Percentiles rank a stretch among this genome's conserved stretches.
These are phyloP conservation scores for Umbelopsis isabellina DNA, from an alignment of 192 early-diverging fungal genomes.

Conservation along the genomic window DNA sequence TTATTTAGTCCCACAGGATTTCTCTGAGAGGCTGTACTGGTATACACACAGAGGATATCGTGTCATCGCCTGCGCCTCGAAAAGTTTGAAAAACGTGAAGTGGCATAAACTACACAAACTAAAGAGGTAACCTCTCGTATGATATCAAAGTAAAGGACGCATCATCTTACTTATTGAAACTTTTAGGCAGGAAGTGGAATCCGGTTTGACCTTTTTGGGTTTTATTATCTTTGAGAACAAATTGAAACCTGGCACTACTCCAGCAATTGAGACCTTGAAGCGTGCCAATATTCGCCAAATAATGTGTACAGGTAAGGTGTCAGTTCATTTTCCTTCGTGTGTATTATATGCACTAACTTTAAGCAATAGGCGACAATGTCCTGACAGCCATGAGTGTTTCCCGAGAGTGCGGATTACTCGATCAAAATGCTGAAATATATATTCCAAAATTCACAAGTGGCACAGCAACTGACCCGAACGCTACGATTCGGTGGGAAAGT, in stretches of 20 bases:
- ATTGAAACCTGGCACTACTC: conserved; percentile 84
- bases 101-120: conserved; percentile 80
- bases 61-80: conserved; percentile 92
- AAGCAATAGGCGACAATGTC: conserved; percentile 82
- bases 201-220: conserved; percentile 85
- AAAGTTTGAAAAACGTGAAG: conserved; percentile 66
- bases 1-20: conserved; percentile 82
- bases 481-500: conserved; percentile 76
- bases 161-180: background rate
- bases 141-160: background rate
- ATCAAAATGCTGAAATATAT: conserved; percentile 72
- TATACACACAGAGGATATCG: conserved; percentile 97
- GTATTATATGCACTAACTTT: background rate
- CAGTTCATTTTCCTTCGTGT: conserved; percentile 5
- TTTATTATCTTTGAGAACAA: conserved; percentile 99
- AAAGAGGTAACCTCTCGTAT: conserved; percentile 45
- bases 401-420: conserved; percentile 90
- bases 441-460: conserved; percentile 72
- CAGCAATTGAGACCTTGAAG: conserved; percentile 76
- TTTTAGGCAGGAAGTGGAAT: conserved; percentile 83
- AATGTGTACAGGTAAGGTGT: conserved; percentile 88
- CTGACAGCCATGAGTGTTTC: conserved; percentile 95
- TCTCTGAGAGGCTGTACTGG: conserved; percentile 73
- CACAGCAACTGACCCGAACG: conserved; percentile 49
- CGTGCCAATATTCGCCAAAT: conserved; percentile 89